Evolutionary conservation across 805 yeast genomes (phyloP), one percentile per base, ranked within the genome.

Genomic region (Cyberlindnera galapagoensis): DNA sequence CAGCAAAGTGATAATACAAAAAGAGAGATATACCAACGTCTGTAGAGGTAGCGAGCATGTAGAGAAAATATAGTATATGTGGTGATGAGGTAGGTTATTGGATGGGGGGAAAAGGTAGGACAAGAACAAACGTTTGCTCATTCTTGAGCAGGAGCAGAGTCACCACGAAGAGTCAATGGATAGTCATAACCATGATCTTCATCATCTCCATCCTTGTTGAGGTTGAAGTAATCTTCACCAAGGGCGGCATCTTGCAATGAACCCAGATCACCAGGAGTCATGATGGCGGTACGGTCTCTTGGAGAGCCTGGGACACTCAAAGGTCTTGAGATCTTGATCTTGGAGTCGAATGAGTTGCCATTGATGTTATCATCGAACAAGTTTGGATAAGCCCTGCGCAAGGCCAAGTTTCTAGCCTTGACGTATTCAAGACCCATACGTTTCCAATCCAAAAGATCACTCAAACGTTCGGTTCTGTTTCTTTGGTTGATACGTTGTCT

Each of bases 201-300:
- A 12, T 66, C 69, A 18, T 65, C 68, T 20, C 65, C 71, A 20
- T 52, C 67, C 24, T 64, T 67, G 50, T 56, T 53, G 39, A 66
- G 49, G 24, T 66, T 65, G 49, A 80, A 70, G 51, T 85, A 90
- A 54, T 90, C 97, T 23, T 84, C 86, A 22, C 80, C 77, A 2
- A 74, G 66, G 49, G 83, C 84, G 23, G 85, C 84, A 55, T 90
- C 98, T 56, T 88, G 97, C 49, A 92, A 67, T 4, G 95, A 80
- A n/a, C 97, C 98, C 42, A 90, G 70, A 56, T 90, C 98, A 24
- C 98, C 98, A 0, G 98, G 98, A 2, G 98, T 90, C 95, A 87
- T 90, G 46, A 79, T 64, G 12, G 82, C 78, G 43, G 73, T 67
- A 49, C 69, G 67, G 41, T 76, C 85, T 36, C 88, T 68, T 40